A percentile compares a stretch with the other conserved stretches of the same genome.
Conservation (phyloP, 345 rosid species). For the Salix brachista region DNA sequence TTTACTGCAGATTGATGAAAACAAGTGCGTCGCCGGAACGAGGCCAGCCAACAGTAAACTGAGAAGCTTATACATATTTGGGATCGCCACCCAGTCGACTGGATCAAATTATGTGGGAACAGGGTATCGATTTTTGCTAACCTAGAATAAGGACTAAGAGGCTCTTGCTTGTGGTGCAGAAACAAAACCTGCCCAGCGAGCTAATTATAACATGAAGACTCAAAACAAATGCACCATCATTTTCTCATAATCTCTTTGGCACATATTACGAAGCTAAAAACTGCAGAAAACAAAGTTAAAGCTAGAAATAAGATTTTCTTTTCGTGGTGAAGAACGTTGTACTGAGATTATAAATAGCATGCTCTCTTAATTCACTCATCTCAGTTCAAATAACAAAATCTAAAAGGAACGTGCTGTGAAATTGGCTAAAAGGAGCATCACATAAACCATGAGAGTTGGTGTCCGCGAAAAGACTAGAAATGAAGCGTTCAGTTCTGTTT, state of each 20-base stretch:
- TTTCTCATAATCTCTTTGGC: too few species aligned
- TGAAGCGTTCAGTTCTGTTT: conserved; percentile 51
- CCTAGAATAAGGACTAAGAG: not conserved
- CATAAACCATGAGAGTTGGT: too few species aligned
- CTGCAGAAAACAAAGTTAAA: too few species aligned
- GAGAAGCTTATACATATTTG: not conserved
- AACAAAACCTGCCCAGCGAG: not conserved
- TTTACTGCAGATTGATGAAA: not conserved
- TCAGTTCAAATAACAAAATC: too few species aligned
- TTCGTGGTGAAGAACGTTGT: too few species aligned
- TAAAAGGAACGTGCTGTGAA: too few species aligned
- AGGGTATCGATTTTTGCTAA: not conserved
- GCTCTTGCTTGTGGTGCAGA: too few species aligned
- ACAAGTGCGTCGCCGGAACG: not conserved
- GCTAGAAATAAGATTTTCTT: too few species aligned
- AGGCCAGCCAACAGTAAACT: not conserved
- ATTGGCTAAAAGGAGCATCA: too few species aligned
- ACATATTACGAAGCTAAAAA: too few species aligned
- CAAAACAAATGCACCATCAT: not conserved
- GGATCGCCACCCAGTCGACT: not conserved
- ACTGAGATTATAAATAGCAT: too few species aligned
- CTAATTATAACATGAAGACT: not conserved
- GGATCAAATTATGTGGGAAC: not conserved
- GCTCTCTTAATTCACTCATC: too few species aligned
- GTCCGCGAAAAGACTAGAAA: conserved; percentile 49